Evolutionary conservation across 2,329 filamentous ascomycete genomes (phyloP), one percentile per base, ranked within the genome.

Genomic region (Parastagonospora nodorum): DNA sequence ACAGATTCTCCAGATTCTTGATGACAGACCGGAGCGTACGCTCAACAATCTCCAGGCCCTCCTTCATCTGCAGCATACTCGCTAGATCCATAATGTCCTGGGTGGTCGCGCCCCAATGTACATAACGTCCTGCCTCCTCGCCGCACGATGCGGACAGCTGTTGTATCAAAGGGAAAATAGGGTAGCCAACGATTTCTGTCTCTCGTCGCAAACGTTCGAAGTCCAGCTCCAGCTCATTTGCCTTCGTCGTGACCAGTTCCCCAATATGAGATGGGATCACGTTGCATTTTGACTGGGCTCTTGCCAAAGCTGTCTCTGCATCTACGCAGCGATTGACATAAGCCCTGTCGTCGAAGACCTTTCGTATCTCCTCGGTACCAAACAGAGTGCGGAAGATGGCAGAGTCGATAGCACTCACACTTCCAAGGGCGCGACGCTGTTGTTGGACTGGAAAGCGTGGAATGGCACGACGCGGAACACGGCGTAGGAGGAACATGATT

Each of bases 11-110:
- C 5, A 84, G 68, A 5, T 74, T 76, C 4, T 62, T 60, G 29
- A 78, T 75, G 3, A 83, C 70, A 1, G 75, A 74, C 2, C 67
- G 53, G 2, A 84, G 67, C 3, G 78, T 72, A 4, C 68, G 61
- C 51, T 81, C 75, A 4, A 84, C 74, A 12, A 84, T 74, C 0
- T 68, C 64, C 11, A 84, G 66, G 0, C 81, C 81, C 10, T 74
- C 57, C 36, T 80, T 78, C 64, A 83, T 82, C 56, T 84, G 82
- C 8, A 84, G 59, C 1, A 82, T 70, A 10, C 76, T 78, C 0
- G 81, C 82, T 0, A 78, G 69, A 54, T 84, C 82, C 81, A 83
- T 84, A 50, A 84, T 83, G 56, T 84, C 82, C 55, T 84, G 82
- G 0, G 82, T 84, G 0, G 82, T 84, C 1, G 82, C 81, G 8